Evolutionary conservation across 768 basidiomycete genomes (phyloP).

Genomic region (Suillus cothurnatus): DNA sequence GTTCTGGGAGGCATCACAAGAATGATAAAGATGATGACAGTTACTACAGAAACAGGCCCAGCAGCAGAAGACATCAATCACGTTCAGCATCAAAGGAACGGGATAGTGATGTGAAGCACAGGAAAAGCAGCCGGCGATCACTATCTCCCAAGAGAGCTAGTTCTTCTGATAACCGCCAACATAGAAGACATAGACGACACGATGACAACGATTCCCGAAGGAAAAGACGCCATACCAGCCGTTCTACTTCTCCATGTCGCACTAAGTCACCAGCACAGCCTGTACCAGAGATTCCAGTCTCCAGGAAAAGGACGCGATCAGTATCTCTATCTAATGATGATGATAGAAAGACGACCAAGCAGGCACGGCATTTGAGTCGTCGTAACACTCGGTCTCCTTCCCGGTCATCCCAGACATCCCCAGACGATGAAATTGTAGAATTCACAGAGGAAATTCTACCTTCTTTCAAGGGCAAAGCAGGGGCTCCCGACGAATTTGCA

Average conservation of each 20-base stretch:
- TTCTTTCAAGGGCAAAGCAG: conserved; percentile 25
- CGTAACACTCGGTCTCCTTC: conserved; percentile 25
- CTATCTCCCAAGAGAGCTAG: conserved; percentile 18
- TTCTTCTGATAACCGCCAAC: conserved; percentile 19
- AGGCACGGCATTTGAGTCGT: conserved; percentile 10
- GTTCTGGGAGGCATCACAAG: conserved; percentile 55
- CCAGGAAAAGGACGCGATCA: conserved; percentile 21
- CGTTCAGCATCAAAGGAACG: conserved; percentile 33
- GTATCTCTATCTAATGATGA: conserved; percentile 17
- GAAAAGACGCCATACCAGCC: conserved; percentile 24
- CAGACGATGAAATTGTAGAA: conserved; percentile 20
- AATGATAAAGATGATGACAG: conserved; percentile 39
- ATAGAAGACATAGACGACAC: conserved; percentile 27
- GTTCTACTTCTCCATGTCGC: conserved; percentile 12
- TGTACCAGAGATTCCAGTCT: background rate
- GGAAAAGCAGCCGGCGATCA: conserved; percentile 22
- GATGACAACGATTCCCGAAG: conserved; percentile 19
- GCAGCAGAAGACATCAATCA: conserved; percentile 29
- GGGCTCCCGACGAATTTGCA: conserved; percentile 16
- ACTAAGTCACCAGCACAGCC: conserved; percentile 18
- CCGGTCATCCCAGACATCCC: conserved; percentile 30
- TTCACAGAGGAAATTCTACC: conserved; percentile 12
- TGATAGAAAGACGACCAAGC: conserved; percentile 8
- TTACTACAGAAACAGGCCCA: conserved; percentile 20
- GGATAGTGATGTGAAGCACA: conserved; percentile 19